phyloP scores from a whole-genome alignment of 495 filamentous ascomycete genomes.

The Aspergillus cavernicola region DNA sequence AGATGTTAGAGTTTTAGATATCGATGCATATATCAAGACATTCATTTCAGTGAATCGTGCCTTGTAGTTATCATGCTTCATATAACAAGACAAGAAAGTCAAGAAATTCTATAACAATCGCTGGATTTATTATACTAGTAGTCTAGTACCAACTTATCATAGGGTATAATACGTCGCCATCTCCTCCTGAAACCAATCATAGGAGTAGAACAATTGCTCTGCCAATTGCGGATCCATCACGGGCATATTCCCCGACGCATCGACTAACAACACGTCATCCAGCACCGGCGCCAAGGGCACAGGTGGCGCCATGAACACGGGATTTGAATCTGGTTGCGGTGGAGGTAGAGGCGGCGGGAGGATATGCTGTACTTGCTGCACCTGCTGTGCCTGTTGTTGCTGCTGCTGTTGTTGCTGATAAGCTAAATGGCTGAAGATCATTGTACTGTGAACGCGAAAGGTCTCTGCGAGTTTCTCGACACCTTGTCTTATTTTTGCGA shows the following conservation, averaged over 20 bases:
- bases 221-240: constrained; percentile 41
- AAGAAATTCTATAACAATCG: not conserved
- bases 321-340: constrained; percentile 17
- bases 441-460: constrained; percentile 44
- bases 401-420: constrained; percentile 30
- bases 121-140: constrained; percentile 5
- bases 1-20: not conserved
- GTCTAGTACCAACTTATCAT: too few relatives aligned
- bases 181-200: constrained; percentile 46
- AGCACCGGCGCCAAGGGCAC: constrained; percentile 43
- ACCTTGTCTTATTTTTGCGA: constrained; percentile 45
- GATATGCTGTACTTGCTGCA: constrained; percentile 8
- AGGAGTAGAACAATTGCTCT: constrained; percentile 40
- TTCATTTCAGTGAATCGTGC: not conserved
- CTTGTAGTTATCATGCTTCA: not conserved
- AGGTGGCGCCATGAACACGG: constrained; percentile 23
- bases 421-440: constrained; percentile 44
- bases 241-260: constrained; percentile 32
- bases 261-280: constrained; percentile 39
- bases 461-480: constrained; percentile 45
- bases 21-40: too few relatives aligned
- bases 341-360: constrained; percentile 15
- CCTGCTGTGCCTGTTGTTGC: constrained; percentile 6
- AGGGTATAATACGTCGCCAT: constrained; percentile 46
- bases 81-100: not conserved